Conservation (phyloP, 352 stramenopile genomes). For the Phytophthora kernoviae region DNA sequence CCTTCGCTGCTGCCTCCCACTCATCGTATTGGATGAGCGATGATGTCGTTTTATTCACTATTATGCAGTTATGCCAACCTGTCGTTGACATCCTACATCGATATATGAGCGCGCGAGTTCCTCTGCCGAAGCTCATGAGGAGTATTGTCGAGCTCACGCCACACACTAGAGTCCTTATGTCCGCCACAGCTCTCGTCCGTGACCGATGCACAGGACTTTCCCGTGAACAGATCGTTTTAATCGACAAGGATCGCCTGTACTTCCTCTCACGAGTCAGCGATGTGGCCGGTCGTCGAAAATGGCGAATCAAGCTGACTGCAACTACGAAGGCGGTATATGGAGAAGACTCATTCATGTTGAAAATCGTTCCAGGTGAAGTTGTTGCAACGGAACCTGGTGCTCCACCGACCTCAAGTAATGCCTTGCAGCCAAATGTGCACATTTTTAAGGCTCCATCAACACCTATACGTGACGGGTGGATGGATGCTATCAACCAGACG, state of each 20-base stretch:
- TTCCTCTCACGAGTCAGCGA: conserved; percentile 68
- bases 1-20: conserved; percentile 80
- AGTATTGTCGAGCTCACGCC: conserved; percentile 84
- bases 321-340: conserved; percentile 66
- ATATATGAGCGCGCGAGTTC: conserved; percentile 79
- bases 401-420: conserved; percentile 29
- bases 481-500: conserved; percentile 60
- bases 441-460: conserved; percentile 72
- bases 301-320: conserved; percentile 60
- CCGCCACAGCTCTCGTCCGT: conserved; percentile 75
- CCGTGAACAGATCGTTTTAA: conserved; percentile 73
- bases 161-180: conserved; percentile 65
- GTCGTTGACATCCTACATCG: conserved; percentile 81
- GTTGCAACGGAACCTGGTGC: conserved; percentile 20
- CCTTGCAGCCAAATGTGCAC: conserved; percentile 32
- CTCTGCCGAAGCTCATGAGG: conserved; percentile 74
- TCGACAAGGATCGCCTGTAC: conserved; percentile 73
- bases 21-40: conserved; percentile 91
- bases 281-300: conserved; percentile 73
- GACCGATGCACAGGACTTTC: conserved; percentile 81
- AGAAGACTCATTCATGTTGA: conserved; percentile 84
- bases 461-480: conserved; percentile 70
- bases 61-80: conserved; percentile 87
- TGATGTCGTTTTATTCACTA: conserved; percentile 84
- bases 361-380: conserved; percentile 56